Evolutionary conservation across 306 rosid genomes (phyloP).

Genomic region (Sechiopsis laciniata): DNA sequence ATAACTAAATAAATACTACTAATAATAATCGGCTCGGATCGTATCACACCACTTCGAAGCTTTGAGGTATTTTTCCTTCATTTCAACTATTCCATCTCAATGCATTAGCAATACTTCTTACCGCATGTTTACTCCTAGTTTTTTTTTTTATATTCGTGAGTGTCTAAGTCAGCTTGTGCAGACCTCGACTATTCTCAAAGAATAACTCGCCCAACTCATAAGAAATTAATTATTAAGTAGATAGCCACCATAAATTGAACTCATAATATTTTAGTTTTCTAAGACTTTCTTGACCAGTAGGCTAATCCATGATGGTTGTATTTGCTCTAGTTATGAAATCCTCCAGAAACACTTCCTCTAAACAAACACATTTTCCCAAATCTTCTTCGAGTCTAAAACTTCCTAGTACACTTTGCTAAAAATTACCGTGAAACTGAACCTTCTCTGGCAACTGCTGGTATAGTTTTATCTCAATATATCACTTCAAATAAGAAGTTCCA

Average conservation of each 20-base stretch:
- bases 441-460: background rate
- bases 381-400: constrained; percentile 2
- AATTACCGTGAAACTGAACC: background rate
- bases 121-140: background rate
- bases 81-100: background rate
- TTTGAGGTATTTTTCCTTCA: background rate
- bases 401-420: background rate
- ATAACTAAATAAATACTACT: no score
- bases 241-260: no score
- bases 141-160: no score
- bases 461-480: background rate
- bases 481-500: no score
- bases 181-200: no score
- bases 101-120: background rate
- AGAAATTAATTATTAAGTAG: no score
- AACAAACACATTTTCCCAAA: background rate
- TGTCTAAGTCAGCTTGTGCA: no score
- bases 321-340: background rate
- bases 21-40: no score
- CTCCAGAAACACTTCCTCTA: background rate
- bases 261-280: no score
- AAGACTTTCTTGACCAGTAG: no score
- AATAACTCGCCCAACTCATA: no score
- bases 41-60: background rate
- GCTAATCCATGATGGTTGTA: no score